Evolutionary conservation across 2,329 filamentous ascomycete genomes (phyloP).

Genomic region (Sphaerulina musiva): DNA sequence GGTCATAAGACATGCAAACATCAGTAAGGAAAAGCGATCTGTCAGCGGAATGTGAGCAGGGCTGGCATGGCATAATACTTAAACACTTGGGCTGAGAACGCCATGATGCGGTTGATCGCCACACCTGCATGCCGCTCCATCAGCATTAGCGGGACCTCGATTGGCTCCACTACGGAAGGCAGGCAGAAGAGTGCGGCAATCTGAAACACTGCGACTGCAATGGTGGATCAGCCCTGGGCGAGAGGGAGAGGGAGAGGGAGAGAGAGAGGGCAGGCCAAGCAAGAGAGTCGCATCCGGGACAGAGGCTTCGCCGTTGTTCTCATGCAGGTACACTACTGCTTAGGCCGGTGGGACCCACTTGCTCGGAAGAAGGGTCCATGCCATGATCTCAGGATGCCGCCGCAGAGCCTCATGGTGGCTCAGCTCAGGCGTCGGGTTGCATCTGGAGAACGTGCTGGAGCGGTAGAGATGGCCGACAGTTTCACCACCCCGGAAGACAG

Average conservation of each 20-base stretch:
- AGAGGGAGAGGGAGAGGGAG: too few relatives aligned
- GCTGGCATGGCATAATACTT: conserved; percentile 22
- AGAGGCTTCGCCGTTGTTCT: conserved; percentile 22
- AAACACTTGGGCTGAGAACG: conserved; percentile 12
- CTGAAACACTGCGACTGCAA: conserved; percentile 22
- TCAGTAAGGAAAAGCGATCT: conserved; percentile 13
- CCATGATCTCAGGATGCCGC: conserved; percentile 8
- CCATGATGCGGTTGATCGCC: conserved; percentile 22
- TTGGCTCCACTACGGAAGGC: conserved; percentile 22
- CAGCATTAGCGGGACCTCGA: conserved; percentile 13
- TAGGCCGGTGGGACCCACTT: conserved; percentile 19
- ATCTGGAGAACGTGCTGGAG: background rate
- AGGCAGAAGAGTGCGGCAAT: conserved; percentile 17
- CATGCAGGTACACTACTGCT: conserved; percentile 26
- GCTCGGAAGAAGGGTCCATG: conserved; percentile 6
- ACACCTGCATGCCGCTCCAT: conserved; percentile 17
- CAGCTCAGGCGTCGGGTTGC: background rate
- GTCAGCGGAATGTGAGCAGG: conserved; percentile 7
- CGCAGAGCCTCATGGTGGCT: conserved; percentile 10
- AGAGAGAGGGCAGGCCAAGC: too few relatives aligned
- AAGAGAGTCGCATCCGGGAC: conserved; percentile 13
- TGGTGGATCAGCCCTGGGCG: conserved; percentile 19
- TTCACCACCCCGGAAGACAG: background rate
- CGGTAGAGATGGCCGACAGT: background rate
- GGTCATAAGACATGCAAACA: conserved; percentile 17